Evolutionary conservation across 2,329 filamentous ascomycete species (phyloP).

Genomic region (Penicillium freii): DNA sequence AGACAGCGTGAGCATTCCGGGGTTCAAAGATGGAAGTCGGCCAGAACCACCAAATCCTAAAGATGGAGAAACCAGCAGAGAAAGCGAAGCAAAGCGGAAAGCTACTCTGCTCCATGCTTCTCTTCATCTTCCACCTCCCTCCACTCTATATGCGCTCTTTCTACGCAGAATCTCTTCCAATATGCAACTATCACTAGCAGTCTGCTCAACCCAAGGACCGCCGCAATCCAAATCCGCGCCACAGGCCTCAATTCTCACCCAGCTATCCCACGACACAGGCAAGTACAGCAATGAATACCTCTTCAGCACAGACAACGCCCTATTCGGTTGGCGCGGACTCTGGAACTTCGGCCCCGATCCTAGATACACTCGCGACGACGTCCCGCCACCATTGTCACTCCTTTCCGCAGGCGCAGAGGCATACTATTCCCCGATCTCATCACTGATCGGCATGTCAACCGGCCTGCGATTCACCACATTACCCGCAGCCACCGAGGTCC

Average conservation of each 20-base stretch:
- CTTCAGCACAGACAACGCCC: slow-evolving; percentile 85
- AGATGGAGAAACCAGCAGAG: slow-evolving; percentile 43
- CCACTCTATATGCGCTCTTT: slow-evolving; percentile 81
- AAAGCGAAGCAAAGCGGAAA: slow-evolving; percentile 30
- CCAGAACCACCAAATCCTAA: slow-evolving; percentile 56
- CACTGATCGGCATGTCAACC: slow-evolving; percentile 85
- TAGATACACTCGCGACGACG: slow-evolving; percentile 21
- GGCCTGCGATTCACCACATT: slow-evolving; percentile 88
- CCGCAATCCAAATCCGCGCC: slow-evolving; percentile 45
- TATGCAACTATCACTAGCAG: slow-evolving; percentile 73
- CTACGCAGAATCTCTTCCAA: slow-evolving; percentile 74
- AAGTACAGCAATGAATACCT: slow-evolving; percentile 87
- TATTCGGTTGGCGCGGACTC: slow-evolving; percentile 81
- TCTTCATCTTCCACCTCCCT: slow-evolving; percentile 61
- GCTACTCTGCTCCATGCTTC: slow-evolving; percentile 48
- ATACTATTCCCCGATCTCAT: slow-evolving; percentile 94
- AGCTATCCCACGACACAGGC: slow-evolving; percentile 68
- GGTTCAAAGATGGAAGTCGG: slow-evolving; percentile 11
- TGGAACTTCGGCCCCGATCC: slow-evolving; percentile 87
- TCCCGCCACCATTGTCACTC: slow-evolving; percentile 67
- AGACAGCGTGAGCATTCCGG: slow-evolving; percentile 22
- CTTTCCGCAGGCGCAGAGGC: slow-evolving; percentile 90
- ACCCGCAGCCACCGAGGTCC: slow-evolving; percentile 49
- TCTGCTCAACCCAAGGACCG: slow-evolving; percentile 42
- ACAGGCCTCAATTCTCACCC: slow-evolving; percentile 46